phyloP scores from a whole-genome alignment of 2,329 filamentous ascomycete genomes.

The Paracamarosporium sp. region DNA sequence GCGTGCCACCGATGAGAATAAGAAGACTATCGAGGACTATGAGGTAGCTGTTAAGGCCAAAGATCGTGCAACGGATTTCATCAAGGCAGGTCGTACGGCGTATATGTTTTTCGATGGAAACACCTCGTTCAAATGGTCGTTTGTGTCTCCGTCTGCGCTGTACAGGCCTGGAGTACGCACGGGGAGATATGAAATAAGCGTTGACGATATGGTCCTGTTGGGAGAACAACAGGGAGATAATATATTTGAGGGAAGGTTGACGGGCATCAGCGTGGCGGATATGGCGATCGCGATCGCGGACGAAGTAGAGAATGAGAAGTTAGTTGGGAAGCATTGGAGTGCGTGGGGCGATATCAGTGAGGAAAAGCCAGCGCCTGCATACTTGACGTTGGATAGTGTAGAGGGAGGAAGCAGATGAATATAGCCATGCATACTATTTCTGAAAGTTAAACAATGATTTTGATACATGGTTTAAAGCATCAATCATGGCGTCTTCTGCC shows the following conservation, averaged over 20 bases:
- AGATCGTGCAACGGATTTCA: constrained; percentile 37
- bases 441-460: not conserved
- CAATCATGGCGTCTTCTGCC: constrained; percentile 2
- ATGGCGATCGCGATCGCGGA: constrained; percentile 45
- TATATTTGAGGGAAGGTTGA: constrained; percentile 39
- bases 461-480: not conserved
- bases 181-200: constrained; percentile 38
- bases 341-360: constrained; percentile 36
- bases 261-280: constrained; percentile 41
- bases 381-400: constrained; percentile 32
- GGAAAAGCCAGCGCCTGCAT: constrained; percentile 33
- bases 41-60: constrained; percentile 29
- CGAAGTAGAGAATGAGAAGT: constrained; percentile 36
- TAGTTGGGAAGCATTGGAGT: constrained; percentile 42
- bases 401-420: constrained; percentile 19
- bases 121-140: constrained; percentile 40
- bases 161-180: constrained; percentile 42
- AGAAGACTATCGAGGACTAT: constrained; percentile 25
- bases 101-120: constrained; percentile 48
- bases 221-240: constrained; percentile 28
- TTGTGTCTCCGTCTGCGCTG: constrained; percentile 41
- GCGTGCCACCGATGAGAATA: constrained; percentile 21
- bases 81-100: constrained; percentile 40
- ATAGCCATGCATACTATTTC: not conserved
- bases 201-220: constrained; percentile 39